phyloP scores from a whole-genome alignment of 768 basidiomycete species.

The Lyophyllum shimeji region DNA sequence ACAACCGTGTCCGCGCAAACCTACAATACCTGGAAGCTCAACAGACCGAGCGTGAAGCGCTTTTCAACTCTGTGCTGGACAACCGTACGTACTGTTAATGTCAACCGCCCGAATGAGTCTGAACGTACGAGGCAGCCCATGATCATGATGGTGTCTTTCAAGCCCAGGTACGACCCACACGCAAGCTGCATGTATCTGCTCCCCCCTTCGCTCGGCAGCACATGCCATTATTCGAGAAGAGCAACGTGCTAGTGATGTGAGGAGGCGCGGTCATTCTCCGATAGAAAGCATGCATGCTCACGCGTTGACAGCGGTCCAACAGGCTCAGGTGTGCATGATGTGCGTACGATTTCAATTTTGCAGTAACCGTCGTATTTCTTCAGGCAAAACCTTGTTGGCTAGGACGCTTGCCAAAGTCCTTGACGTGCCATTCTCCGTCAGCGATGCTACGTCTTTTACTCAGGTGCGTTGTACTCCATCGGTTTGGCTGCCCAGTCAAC shows the following conservation, averaged over 20 bases:
- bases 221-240: conserved; percentile 82
- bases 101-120: background rate
- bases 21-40: conserved; percentile 46
- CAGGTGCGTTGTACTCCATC: conserved; percentile 47
- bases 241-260: conserved; percentile 91
- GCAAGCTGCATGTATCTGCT: conserved; percentile 32
- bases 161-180: conserved; percentile 64
- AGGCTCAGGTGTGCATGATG: conserved; percentile 61
- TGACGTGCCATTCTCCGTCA: conserved; percentile 92
- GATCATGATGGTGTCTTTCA: conserved; percentile 39
- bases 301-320: conserved; percentile 65
- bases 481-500: background rate
- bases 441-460: conserved; percentile 93
- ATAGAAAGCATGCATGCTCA: background rate
- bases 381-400: conserved; percentile 90
- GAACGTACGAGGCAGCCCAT: background rate
- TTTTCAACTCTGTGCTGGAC: conserved; percentile 12
- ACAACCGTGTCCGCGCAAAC: conserved; percentile 82
- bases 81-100: conserved; percentile 15
- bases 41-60: conserved; percentile 18
- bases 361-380: background rate
- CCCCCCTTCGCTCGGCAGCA: conserved; percentile 43
- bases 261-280: conserved; percentile 17
- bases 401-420: conserved; percentile 87
- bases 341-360: background rate